These are phyloP conservation scores for Spergularia marina DNA, from an alignment of 148 eudicot species.

Conservation along the genomic window DNA sequence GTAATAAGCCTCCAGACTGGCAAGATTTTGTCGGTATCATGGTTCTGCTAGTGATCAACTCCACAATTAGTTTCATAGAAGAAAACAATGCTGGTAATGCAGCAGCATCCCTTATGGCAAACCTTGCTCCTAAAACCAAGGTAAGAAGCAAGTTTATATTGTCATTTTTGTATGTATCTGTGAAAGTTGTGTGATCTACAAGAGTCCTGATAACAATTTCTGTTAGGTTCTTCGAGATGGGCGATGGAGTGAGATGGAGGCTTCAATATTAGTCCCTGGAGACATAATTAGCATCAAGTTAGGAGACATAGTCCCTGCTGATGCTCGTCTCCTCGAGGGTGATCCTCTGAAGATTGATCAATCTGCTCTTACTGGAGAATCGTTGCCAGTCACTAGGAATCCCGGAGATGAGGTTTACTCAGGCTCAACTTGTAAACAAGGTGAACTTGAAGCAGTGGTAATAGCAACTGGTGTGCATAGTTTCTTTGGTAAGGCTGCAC, in stretches of 20 bases:
- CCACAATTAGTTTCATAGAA: slow-evolving; percentile 71
- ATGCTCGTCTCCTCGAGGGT: slow-evolving; percentile 73
- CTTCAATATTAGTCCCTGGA: slow-evolving; percentile 62
- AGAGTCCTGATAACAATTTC: slow-evolving; percentile 7
- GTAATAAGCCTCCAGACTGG: slow-evolving; percentile 58
- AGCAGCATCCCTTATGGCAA: slow-evolving; percentile 76
- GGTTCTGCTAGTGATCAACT: slow-evolving; percentile 55
- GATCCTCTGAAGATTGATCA: slow-evolving; percentile 69
- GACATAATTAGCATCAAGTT: slow-evolving; percentile 64
- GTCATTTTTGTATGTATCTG: too few relatives aligned
- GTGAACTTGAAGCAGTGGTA: slow-evolving; percentile 70
- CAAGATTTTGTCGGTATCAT: slow-evolving; percentile 66
- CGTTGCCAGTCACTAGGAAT: slow-evolving; percentile 56
- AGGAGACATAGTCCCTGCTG: slow-evolving; percentile 74
- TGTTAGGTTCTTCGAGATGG: slow-evolving; percentile 61
- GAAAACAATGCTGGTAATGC: slow-evolving; percentile 81
- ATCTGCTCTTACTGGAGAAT: slow-evolving; percentile 72
- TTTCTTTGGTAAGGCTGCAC: slow-evolving; percentile 80
- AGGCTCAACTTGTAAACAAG: slow-evolving; percentile 74
- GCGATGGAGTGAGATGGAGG: slow-evolving; percentile 63
- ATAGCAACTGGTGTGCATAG: slow-evolving; percentile 76
- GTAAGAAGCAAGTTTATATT: slow-evolving; percentile 16
- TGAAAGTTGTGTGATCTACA: not conserved
- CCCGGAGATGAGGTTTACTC: slow-evolving; percentile 70
- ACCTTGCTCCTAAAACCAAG: slow-evolving; percentile 72